phyloP scores from a whole-genome alignment of 202 grass and related monocot species.

The Setaria viridis region DNA sequence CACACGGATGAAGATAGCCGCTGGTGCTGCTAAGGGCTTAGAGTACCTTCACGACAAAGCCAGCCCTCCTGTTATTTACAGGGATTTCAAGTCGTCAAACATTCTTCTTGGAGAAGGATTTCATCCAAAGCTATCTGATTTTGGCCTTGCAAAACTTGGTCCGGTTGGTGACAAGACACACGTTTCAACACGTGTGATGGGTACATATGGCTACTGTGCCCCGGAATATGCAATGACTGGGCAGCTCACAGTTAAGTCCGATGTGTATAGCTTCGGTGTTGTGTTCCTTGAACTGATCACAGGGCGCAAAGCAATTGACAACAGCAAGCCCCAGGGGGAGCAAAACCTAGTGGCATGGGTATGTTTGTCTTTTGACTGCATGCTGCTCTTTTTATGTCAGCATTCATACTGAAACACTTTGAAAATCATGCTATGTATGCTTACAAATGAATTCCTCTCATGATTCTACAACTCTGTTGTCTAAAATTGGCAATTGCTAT shows the following conservation, averaged over 20 bases:
- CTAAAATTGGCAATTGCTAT: not conserved
- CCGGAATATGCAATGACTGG: slow-evolving; percentile 99
- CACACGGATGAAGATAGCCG: slow-evolving; percentile 96
- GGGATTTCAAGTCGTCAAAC: slow-evolving; percentile 98
- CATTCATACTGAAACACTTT: slow-evolving; percentile 6
- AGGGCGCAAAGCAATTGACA: slow-evolving; percentile 93
- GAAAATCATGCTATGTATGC: not conserved
- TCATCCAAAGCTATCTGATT: slow-evolving; percentile 92
- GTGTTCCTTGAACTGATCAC: slow-evolving; percentile 98
- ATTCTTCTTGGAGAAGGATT: slow-evolving; percentile 93
- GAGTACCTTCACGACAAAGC: slow-evolving; percentile 95
- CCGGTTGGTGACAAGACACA: slow-evolving; percentile 98
- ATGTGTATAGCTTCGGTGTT: slow-evolving; percentile 98
- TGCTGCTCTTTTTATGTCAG: not conserved
- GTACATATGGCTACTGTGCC: slow-evolving; percentile 97
- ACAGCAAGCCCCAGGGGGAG: slow-evolving; percentile 71
- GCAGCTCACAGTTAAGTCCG: slow-evolving; percentile 92
- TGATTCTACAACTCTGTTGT: not conserved
- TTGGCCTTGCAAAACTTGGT: slow-evolving; percentile 96
- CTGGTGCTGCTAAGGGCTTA: slow-evolving; percentile 95
- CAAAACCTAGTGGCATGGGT: slow-evolving; percentile 99
- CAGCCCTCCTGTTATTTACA: slow-evolving; percentile 89
- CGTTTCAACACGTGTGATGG: slow-evolving; percentile 98
- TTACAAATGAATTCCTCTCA: not conserved
- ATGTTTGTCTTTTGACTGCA: slow-evolving; percentile 40